Conservation (phyloP, 139 green algal genomes). For the Auxenochlorella pyrenoidosa region DNA sequence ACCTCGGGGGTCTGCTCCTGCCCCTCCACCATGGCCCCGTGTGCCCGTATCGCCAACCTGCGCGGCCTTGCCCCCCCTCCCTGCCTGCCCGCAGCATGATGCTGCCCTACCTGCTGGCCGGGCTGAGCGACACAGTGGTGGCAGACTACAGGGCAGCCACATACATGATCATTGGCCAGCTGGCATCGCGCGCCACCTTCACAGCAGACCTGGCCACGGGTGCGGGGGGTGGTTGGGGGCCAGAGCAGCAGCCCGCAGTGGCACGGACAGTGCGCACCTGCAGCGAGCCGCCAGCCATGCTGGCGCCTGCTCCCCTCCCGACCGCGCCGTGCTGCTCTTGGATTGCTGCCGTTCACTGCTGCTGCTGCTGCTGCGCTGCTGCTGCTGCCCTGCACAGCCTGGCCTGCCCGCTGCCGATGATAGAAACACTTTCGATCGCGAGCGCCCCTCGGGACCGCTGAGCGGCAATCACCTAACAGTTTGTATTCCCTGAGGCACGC, state of each 20-base stretch:
- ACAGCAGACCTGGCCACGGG: constrained; percentile 57
- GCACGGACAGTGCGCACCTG: not conserved
- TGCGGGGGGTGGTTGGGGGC: constrained; percentile 10
- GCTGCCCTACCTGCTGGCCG: constrained; percentile 76
- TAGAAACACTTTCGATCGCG: constrained; percentile 31
- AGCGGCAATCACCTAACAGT: constrained; percentile 59
- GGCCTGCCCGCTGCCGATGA: constrained; percentile 29
- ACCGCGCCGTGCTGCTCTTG: too few species aligned
- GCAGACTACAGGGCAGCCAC: constrained; percentile 75
- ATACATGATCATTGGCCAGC: constrained; percentile 80
- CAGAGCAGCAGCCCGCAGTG: not conserved
- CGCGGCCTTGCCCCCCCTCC: too few species aligned
- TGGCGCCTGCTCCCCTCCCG: not conserved
- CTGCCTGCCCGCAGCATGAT: constrained; percentile 43
- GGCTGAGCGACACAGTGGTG: constrained; percentile 50
- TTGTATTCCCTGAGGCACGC: constrained; percentile 88
- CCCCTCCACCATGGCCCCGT: too few species aligned
- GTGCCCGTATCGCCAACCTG: too few species aligned
- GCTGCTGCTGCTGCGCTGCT: not conserved
- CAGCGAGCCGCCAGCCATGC: too few species aligned
- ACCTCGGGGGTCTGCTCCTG: too few species aligned
- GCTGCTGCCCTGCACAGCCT: not conserved
- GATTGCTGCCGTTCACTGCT: too few species aligned
- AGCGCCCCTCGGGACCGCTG: not conserved
- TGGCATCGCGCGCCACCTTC: constrained; percentile 64